These are phyloP conservation scores for Coemansia sp. DNA, from an alignment of 192 early-diverging fungal genomes.

Conservation along the genomic window DNA sequence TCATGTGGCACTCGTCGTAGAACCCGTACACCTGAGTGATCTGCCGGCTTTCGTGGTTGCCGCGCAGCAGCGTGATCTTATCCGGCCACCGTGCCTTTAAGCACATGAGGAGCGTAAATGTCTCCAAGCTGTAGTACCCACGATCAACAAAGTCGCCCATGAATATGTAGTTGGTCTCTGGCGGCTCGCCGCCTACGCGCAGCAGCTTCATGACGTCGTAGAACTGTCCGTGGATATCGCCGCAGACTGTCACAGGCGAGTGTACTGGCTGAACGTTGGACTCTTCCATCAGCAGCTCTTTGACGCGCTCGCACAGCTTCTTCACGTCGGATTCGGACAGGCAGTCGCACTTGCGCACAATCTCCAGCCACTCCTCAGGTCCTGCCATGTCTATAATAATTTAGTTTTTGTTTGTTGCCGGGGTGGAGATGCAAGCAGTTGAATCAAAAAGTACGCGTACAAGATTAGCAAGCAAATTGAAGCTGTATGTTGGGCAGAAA, in stretches of 20 bases:
- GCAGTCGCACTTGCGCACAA: slow-evolving; percentile 88
- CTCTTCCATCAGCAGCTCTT: slow-evolving; percentile 97
- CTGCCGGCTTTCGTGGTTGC: slow-evolving; percentile 96
- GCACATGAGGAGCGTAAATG: slow-evolving; percentile 88
- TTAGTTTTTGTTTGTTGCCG: background rate
- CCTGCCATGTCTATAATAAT: slow-evolving; percentile 48
- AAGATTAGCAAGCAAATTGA: background rate
- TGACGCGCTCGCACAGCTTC: slow-evolving; percentile 97
- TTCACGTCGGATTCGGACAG: slow-evolving; percentile 95
- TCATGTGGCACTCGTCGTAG: slow-evolving; percentile 87
- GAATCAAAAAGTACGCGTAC: background rate
- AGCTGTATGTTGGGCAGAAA: no score
- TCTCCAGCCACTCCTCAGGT: slow-evolving; percentile 95
- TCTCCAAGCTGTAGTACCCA: slow-evolving; percentile 96
- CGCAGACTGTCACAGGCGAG: slow-evolving; percentile 96
- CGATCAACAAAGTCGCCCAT: slow-evolving; percentile 99
- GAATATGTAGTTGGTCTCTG: slow-evolving; percentile 95
- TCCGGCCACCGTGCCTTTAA: slow-evolving; percentile 97
- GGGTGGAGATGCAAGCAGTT: background rate
- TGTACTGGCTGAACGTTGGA: slow-evolving; percentile 96
- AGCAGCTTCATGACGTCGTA: slow-evolving; percentile 96
- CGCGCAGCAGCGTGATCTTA: slow-evolving; percentile 91
- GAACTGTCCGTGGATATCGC: slow-evolving; percentile 98
- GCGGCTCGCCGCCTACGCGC: slow-evolving; percentile 91
- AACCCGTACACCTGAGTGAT: slow-evolving; percentile 98